Evolutionary conservation across 169 alveolate species (phyloP).

Genomic region (Plasmodium adleri): DNA sequence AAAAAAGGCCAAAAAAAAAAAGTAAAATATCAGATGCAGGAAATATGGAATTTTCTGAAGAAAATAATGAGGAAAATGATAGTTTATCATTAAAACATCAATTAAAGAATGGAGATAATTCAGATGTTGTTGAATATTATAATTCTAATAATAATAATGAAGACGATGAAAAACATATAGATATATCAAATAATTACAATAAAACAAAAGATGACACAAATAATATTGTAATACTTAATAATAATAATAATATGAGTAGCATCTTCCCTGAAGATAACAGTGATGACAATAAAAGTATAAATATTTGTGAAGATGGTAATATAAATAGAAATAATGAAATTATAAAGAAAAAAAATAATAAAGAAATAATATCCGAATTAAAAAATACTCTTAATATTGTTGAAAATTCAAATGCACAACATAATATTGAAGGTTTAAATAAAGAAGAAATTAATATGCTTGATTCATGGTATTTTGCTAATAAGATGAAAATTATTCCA

Average conservation of each 20-base stretch:
- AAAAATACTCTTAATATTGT: conserved; percentile 40
- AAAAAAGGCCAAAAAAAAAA: conserved; percentile 9
- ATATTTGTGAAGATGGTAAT: neutral
- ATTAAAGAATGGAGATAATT: too few relatives aligned
- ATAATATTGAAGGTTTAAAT: conserved; percentile 48
- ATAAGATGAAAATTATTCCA: conserved; percentile 62
- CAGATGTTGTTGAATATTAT: too few relatives aligned
- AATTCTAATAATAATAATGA: neutral
- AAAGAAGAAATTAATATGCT: conserved; percentile 26
- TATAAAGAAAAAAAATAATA: conserved; percentile 29
- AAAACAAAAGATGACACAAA: neutral
- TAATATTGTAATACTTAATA: too few relatives aligned
- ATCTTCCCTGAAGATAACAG: neutral
- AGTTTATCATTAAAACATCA: neutral
- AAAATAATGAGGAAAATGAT: neutral
- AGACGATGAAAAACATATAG: neutral
- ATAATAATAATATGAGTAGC: neutral
- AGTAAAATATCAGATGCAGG: neutral
- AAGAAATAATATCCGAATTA: conserved; percentile 51
- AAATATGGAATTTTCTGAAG: neutral
- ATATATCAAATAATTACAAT: neutral
- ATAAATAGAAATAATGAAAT: neutral
- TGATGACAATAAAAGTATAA: conserved; percentile 1
- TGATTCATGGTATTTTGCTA: conserved; percentile 51
- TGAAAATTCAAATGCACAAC: conserved; percentile 22